Evolutionary conservation across 2,329 filamentous ascomycete genomes (phyloP), one percentile per base, ranked within the genome.

Genomic region (Penicillium sp.): DNA sequence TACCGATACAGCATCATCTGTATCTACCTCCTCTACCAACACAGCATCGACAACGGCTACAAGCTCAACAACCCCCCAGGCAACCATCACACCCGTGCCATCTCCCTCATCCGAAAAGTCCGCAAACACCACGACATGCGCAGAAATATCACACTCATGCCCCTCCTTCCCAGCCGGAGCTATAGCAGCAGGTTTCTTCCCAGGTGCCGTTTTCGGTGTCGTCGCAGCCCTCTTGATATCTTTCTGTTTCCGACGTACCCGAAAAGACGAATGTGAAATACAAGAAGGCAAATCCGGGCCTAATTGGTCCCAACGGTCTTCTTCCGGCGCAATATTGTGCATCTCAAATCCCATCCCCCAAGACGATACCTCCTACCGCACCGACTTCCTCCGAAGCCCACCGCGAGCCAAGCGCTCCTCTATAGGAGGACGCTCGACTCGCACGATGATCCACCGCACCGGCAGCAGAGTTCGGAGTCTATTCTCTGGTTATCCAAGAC

Each of bases 221-320:
- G 46, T 87, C 78, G 36, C 79, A 75, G 67, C 83, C 83, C 36
- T 84, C 81, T 62, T 79, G 72, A 69, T 86, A 54, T 64, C 72
- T 38, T 69, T 72, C 53, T 76, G 71, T 61, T 62, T 76, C 52
- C 69, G 76, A 48, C 58, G 64, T 23, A 36, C 54, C 1, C 49
- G 53, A 10, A 69, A 70, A 39, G 59, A 64, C 23, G 57, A 62
- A 50, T 60, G 64, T 27, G 59, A 64, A 38, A 59, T 58, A 5
- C 58, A 63, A 50, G 65, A 66, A 29, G 50, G 60, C 5, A 74
- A 71, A 45, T 34, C 65, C 8, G 50, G 64, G 1, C 61, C 69
- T 25, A 65, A 71, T 45, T 67, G 65, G 65, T 71, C 70, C 27
- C 65, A 70, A 44, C 70, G 69, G 33, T 72, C 72, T 38, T 70